These are phyloP conservation scores for Suillus subluteus DNA, from an alignment of 768 basidiomycete genomes.

Conservation along the genomic window DNA sequence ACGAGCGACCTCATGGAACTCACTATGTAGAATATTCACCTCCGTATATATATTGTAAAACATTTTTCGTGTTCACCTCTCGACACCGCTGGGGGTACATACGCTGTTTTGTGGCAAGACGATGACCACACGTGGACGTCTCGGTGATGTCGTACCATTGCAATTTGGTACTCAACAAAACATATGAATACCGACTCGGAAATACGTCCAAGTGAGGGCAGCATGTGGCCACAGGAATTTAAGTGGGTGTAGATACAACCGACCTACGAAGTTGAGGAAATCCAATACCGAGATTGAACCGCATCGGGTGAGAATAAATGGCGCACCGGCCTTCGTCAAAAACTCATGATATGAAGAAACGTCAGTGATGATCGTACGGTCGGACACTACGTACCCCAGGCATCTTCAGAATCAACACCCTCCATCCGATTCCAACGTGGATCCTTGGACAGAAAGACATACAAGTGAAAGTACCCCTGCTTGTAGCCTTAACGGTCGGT, in stretches of 20 bases:
- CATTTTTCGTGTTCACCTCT: background rate
- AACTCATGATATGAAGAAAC: background rate
- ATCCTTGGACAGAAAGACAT: background rate
- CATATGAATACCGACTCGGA: constrained; percentile 16
- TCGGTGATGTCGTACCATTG: background rate
- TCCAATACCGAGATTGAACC: background rate
- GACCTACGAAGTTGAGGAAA: background rate
- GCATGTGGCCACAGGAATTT: constrained; percentile 15
- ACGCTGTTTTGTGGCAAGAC: background rate
- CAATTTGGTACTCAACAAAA: constrained; percentile 15
- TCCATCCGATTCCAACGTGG: background rate
- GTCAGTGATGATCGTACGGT: background rate
- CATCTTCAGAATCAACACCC: background rate
- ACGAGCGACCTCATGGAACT: background rate
- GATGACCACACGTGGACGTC: background rate
- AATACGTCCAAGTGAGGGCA: constrained; percentile 10
- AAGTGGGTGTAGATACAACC: constrained; percentile 6
- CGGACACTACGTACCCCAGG: background rate
- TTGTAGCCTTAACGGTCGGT: background rate
- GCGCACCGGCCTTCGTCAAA: background rate
- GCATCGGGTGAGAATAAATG: background rate
- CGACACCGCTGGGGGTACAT: background rate
- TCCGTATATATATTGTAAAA: background rate
- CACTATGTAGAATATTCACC: background rate
- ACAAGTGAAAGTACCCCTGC: background rate